These are phyloP conservation scores for Albugo laibachii DNA, from an alignment of 352 stramenopile species.

Conservation along the genomic window DNA sequence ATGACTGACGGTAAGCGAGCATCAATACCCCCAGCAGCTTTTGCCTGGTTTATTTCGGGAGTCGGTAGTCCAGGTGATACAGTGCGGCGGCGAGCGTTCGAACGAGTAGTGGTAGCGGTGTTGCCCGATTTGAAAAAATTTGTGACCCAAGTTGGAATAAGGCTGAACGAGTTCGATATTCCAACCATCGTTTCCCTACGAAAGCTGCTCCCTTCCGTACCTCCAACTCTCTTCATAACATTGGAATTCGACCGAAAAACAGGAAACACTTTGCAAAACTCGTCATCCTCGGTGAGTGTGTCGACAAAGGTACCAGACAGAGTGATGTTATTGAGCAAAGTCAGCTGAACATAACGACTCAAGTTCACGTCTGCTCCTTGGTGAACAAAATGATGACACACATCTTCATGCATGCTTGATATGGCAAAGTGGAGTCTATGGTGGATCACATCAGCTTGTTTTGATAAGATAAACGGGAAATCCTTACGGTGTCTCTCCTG, in stretches of 20 bases:
- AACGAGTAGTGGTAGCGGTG: not conserved
- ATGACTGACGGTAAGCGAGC: not conserved
- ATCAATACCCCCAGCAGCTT: too few relatives aligned
- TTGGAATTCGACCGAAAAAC: slow-evolving; percentile 23
- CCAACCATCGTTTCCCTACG: not conserved
- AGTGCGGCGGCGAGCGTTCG: too few relatives aligned
- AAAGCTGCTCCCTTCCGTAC: not conserved
- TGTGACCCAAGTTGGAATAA: not conserved
- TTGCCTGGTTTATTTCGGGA: not conserved
- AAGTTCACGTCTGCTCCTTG: slow-evolving; percentile 42
- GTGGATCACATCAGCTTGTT: not conserved
- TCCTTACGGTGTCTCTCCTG: slow-evolving; percentile 52
- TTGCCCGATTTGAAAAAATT: not conserved
- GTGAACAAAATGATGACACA: slow-evolving; percentile 38
- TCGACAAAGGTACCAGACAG: slow-evolving; percentile 43
- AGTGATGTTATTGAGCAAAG: slow-evolving; percentile 24
- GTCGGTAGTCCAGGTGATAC: not conserved
- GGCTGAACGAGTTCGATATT: too few relatives aligned
- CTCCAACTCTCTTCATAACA: not conserved
- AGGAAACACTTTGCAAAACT: slow-evolving; percentile 36
- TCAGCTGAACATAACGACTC: slow-evolving; percentile 32
- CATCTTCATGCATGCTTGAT: slow-evolving; percentile 43
- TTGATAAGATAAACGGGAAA: not conserved
- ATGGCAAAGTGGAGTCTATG: slow-evolving; percentile 59
- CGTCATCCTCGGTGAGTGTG: slow-evolving; percentile 15